Percentiles rank a stretch among this genome's conserved stretches.
phyloP scores from a whole-genome alignment of 495 filamentous ascomycete species.

The Aspergillus sparsus region DNA sequence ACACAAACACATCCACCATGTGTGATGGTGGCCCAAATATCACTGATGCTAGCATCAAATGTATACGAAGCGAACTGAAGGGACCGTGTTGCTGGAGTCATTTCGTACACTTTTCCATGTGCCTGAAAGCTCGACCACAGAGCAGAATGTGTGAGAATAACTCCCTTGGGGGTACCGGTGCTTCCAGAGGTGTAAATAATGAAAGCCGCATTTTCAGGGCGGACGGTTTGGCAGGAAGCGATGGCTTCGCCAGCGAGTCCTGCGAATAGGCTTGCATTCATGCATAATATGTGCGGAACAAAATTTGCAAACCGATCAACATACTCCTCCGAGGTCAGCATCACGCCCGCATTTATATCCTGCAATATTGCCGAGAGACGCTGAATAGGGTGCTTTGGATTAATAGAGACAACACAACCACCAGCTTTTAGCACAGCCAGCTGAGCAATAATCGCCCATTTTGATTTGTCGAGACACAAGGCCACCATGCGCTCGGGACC shows the following conservation, averaged over 20 bases:
- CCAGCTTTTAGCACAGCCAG: conserved; percentile 13
- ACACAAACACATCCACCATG: conserved; percentile 13
- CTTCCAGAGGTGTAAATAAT: conserved; percentile 18
- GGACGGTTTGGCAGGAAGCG: neutral
- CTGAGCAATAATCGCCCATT: conserved; percentile 15
- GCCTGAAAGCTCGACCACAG: conserved; percentile 17
- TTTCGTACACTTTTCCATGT: conserved; percentile 14
- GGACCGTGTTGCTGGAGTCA: conserved; percentile 8
- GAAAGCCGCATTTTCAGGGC: conserved; percentile 12
- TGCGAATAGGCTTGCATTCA: conserved; percentile 7
- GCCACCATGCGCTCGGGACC: conserved; percentile 15
- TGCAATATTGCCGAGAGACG: conserved; percentile 10
- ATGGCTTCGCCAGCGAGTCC: neutral
- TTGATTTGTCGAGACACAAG: conserved; percentile 14
- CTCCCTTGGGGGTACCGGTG: conserved; percentile 19
- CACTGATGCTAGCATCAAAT: conserved; percentile 17
- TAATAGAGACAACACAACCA: conserved; percentile 9
- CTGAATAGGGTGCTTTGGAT: conserved; percentile 17
- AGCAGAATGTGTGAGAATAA: conserved; percentile 17
- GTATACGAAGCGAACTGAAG: conserved; percentile 18
- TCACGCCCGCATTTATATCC: conserved; percentile 10
- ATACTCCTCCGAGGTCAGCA: conserved; percentile 11
- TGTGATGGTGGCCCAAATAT: conserved; percentile 16
- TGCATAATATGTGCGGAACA: conserved; percentile 1
- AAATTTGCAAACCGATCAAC: conserved; percentile 3